A percentile compares a stretch with the other conserved stretches of the same genome.
phyloP scores from a whole-genome alignment of 2,329 filamentous ascomycete genomes.

The Neopestalotiopsis rosae region DNA sequence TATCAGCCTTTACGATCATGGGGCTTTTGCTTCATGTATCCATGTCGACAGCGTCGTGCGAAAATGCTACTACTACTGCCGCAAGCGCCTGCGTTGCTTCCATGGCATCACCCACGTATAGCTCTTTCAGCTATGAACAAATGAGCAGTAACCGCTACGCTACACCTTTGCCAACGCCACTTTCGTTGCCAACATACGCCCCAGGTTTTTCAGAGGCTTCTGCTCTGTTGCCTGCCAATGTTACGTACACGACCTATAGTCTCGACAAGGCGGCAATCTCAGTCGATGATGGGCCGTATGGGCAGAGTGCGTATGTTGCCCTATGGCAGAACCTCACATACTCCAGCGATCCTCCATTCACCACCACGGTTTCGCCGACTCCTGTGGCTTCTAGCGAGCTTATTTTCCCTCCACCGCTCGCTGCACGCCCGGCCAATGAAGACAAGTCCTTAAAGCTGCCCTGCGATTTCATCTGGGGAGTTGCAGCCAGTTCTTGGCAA shows the following conservation, averaged over 20 bases:
- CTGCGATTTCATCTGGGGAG: constrained; percentile 51
- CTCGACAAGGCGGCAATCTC: constrained; percentile 2
- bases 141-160: constrained; percentile 16
- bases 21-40: neutral
- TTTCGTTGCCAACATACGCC: constrained; percentile 13
- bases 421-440: constrained; percentile 41
- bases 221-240: constrained; percentile 5
- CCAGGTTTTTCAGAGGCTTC: neutral
- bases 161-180: constrained; percentile 13
- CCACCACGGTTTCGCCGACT: constrained; percentile 60
- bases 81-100: neutral
- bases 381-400: constrained; percentile 59
- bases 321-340: constrained; percentile 15
- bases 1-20: neutral
- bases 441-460: constrained; percentile 56
- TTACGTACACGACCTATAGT: constrained; percentile 17
- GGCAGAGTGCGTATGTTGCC: constrained; percentile 18
- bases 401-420: constrained; percentile 58
- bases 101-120: constrained; percentile 12
- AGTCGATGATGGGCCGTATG: constrained; percentile 11
- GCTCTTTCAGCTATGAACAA: constrained; percentile 15
- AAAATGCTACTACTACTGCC: neutral
- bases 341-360: constrained; percentile 17
- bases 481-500: constrained; percentile 51
- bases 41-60: neutral